Evolutionary conservation across 352 stramenopile species (phyloP), one percentile per base, ranked within the genome.

Genomic region (Lagenidium giganteum): DNA sequence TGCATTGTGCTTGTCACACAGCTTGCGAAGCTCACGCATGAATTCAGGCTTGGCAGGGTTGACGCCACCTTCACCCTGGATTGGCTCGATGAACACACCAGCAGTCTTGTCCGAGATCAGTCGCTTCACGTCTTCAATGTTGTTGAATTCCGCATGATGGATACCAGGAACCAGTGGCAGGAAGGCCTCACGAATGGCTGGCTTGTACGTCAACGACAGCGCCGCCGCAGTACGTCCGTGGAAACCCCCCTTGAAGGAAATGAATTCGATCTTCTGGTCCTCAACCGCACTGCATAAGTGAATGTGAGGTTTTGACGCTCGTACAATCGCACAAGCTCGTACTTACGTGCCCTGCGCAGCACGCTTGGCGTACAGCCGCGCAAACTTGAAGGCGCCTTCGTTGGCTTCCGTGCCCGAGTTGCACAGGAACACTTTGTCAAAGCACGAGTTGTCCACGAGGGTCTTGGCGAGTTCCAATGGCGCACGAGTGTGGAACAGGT

Each of bases 351-450:
- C 68, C 70, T 87, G 51, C 14, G 68, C 62, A 27, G 82, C 46
- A 27, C 61, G 61, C 51, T 83, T 87, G 35, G 73, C 76, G 32
- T 89, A 88, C 16, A 91, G 50, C n/a, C 78, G 68, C 27, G 83
- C 78, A 44, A 95, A 95, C 51, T 95, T 95, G 59, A 89, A 85
- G 1, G 83, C 83, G 16, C 70, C 85, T 56, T 95, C 83, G 58
- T 92, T 95, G 39, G 83, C 81, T 57, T 97, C 89, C 13, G 86
- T 96, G 41, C 96, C 77, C 3, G 80, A 97, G 67, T 99, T 99
- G 63, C 87, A 98, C 70, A 99, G 99, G 70, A 99, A 99, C n/a
- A 95, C 95, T 61, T 97, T 97, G 62, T 95, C 83, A 47, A 98
- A 96, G 31, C 75, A 78, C n/a, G 86, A 97, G 58, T 98, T 97